These are phyloP conservation scores for Ustilago cynodontis DNA, from an alignment of 1,284 basidiomycete species.

Conservation along the genomic window DNA sequence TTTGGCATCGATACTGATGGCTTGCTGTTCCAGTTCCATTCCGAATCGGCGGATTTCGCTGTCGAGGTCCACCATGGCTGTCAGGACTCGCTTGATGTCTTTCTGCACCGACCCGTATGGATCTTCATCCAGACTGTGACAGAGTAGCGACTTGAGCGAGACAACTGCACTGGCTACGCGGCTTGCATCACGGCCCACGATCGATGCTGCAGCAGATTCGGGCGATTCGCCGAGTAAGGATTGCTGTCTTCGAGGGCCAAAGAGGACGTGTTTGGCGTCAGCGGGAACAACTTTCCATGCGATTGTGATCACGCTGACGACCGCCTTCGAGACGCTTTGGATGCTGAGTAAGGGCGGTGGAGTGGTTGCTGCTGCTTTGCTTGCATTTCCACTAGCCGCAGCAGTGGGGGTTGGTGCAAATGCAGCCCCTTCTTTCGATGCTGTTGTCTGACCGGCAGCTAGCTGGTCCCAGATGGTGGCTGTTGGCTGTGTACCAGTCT, in stretches of 20 bases:
- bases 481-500: conserved; percentile 15
- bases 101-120: conserved; percentile 55
- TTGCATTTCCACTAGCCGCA: not conserved
- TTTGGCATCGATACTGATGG: conserved; percentile 18
- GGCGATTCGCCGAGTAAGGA: conserved; percentile 30
- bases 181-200: conserved; percentile 24
- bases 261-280: conserved; percentile 58
- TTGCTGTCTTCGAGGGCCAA: conserved; percentile 38
- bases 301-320: conserved; percentile 3
- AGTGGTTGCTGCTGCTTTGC: conserved; percentile 2
- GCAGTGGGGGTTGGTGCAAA: conserved; percentile 1
- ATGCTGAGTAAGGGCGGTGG: conserved; percentile 14
- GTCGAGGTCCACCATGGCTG: conserved; percentile 26
- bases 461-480: conserved; percentile 44
- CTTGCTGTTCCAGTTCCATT: conserved; percentile 31
- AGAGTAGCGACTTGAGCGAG: conserved; percentile 41
- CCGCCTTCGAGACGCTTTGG: not conserved
- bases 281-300: conserved; percentile 33
- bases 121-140: conserved; percentile 56
- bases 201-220: conserved; percentile 9
- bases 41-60: conserved; percentile 27
- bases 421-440: conserved; percentile 14
- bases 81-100: conserved; percentile 40
- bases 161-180: conserved; percentile 26
- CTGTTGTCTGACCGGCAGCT: conserved; percentile 25